phyloP scores from a whole-genome alignment of 1,139 yeast species.

The Keqinozyma sinolaborantium region DNA sequence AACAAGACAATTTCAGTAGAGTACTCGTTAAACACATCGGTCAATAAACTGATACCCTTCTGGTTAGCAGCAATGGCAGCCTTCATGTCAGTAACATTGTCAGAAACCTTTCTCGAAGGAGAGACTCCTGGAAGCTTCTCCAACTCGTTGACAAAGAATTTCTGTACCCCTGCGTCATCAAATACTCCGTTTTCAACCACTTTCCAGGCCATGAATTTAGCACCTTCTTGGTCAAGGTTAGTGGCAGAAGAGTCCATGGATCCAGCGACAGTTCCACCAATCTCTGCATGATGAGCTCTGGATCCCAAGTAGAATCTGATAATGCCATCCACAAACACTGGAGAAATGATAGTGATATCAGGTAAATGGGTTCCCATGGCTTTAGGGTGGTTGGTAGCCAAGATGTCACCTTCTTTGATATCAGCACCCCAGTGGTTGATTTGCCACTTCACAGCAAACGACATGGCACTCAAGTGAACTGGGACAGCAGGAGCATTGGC shows the following conservation, averaged over 20 bases:
- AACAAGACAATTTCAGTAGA: conserved; percentile 29
- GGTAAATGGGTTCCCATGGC: conserved; percentile 82
- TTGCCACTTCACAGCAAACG: conserved; percentile 69
- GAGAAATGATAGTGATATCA: conserved; percentile 76
- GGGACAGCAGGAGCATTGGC: conserved; percentile 90
- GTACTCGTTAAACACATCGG: conserved; percentile 31
- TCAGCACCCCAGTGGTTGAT: conserved; percentile 58
- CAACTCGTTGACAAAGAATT: conserved; percentile 33
- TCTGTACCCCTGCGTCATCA: conserved; percentile 37
- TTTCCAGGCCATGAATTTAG: conserved; percentile 35
- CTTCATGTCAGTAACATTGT: conserved; percentile 40
- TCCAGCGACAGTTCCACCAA: conserved; percentile 42
- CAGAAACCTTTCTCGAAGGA: conserved; percentile 37
- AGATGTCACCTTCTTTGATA: conserved; percentile 64
- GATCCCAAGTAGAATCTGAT: conserved; percentile 42
- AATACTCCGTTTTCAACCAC: conserved; percentile 32
- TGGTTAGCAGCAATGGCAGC: conserved; percentile 45
- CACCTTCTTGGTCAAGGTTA: conserved; percentile 40
- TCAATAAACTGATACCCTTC: conserved; percentile 34
- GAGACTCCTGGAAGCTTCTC: conserved; percentile 42
- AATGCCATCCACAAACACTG: conserved; percentile 34
- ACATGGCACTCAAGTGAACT: conserved; percentile 83
- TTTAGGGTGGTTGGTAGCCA: conserved; percentile 74
- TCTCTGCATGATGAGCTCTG: conserved; percentile 45
- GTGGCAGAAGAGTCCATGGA: conserved; percentile 44